Evolutionary conservation across 164 flowering plant genomes (phyloP).

Genomic region (Aristolochia contorta): DNA sequence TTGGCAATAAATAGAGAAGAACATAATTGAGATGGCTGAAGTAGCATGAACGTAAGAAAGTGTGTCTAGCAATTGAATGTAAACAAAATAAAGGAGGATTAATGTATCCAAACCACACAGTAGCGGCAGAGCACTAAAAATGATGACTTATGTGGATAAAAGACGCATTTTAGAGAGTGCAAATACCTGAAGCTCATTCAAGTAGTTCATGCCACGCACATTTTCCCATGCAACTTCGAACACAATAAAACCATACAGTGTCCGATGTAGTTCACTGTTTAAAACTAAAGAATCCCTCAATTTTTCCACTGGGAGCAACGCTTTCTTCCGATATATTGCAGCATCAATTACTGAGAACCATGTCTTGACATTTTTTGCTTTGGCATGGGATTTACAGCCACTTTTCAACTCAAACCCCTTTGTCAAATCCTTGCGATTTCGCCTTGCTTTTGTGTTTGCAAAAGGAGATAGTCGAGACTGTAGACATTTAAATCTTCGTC

Average conservation of each 20-base stretch:
- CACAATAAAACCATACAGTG: slow-evolving; percentile 27
- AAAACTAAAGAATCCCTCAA: slow-evolving; percentile 5
- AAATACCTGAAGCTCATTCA: slow-evolving; percentile 29
- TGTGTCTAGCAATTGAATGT: no score
- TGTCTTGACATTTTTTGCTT: slow-evolving; percentile 8
- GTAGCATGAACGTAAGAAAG: no score
- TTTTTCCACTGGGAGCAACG: slow-evolving; percentile 16
- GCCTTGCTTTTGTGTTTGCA: slow-evolving; percentile 12
- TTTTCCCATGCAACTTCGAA: slow-evolving; percentile 27
- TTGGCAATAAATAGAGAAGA: no score
- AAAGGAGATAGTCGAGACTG: slow-evolving; percentile 31
- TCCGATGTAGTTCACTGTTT: background rate
- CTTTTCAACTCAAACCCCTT: background rate
- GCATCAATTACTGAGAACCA: slow-evolving; percentile 23
- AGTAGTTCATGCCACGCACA: slow-evolving; percentile 26
- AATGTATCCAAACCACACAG: no score
- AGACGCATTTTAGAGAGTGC: no score
- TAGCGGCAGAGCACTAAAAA: no score
- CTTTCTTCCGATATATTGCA: slow-evolving; percentile 12
- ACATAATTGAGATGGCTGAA: no score
- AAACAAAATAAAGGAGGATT: no score
- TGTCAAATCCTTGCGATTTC: slow-evolving; percentile 4
- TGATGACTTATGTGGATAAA: no score
- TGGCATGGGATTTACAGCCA: background rate
- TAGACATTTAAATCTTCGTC: background rate